Evolutionary conservation across 2,329 filamentous ascomycete species (phyloP), one percentile per base, ranked within the genome.

Genomic region (Bisporella sp.): DNA sequence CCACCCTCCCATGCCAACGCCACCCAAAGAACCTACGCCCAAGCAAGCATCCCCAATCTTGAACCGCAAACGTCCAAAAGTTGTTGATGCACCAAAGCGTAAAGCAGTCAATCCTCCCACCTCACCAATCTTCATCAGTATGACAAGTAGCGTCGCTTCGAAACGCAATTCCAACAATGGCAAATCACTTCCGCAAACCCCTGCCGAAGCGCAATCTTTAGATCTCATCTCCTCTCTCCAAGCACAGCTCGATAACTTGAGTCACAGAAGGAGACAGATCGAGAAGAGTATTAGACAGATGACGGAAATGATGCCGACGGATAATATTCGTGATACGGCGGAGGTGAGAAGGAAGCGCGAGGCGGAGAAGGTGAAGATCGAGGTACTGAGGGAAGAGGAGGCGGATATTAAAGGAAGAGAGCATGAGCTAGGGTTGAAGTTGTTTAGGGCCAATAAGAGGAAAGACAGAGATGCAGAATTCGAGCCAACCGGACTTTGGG

Each of bases 361-460:
- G 29, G 72, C 75, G 51, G 77, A 79, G 55, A 78, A 78, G 62
- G 72, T 69, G 60, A 89, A 86, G 63, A 81, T 93, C 0, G 79
- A 84, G 56, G 75, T 72, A 28, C 72, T 91, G 47, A 77, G 78
- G 52, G 68, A 69, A 46, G 85, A 91, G 64, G 74, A 92, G 35
- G 78, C 83, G 4, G 86, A 90, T 55, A 79, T 93, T 30, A 78
- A 81, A 66, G 76, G 82, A 56, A 83, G 92, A 66, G 85, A 90
- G 67, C 85, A 92, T 62, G 87, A 93, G 50, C 69, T 91, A 41
- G 88, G 88, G 1, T 69, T 93, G 60, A 84, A 83, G 66, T 72
- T 93, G 49, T 81, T 88, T 64, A 73, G 85, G 28, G 84, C 85
- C 7, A 85, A 87, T 69, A 91, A 89, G 71, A 78, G 87, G 45